phyloP scores from a whole-genome alignment of 352 stramenopile species.

The Globisporangium mamillatum region DNA sequence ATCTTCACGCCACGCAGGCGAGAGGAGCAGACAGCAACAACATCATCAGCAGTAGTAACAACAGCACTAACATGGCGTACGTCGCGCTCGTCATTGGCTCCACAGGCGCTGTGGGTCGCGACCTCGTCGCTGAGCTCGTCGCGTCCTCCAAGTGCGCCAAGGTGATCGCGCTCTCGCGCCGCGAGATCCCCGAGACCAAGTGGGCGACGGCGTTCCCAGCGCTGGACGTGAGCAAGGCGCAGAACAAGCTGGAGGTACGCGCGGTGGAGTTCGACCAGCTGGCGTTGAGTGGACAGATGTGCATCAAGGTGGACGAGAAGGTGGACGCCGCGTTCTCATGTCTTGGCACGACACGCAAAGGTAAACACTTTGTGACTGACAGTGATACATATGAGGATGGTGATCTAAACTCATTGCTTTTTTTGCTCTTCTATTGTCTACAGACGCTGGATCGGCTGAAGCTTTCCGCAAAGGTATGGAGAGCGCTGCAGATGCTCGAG shows the following conservation, averaged over 20 bases:
- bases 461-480: slow-evolving; percentile 63
- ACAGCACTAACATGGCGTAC: slow-evolving; percentile 29
- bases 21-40: no score
- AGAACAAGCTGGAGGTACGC: slow-evolving; percentile 53
- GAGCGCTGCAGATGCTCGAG: neutral
- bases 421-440: neutral
- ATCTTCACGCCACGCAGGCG: no score
- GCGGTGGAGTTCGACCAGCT: slow-evolving; percentile 55
- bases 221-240: slow-evolving; percentile 34
- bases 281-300: slow-evolving; percentile 23
- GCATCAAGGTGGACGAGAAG: slow-evolving; percentile 26
- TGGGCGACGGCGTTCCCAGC: slow-evolving; percentile 44
- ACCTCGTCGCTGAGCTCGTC: slow-evolving; percentile 74
- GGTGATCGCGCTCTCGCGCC: slow-evolving; percentile 56
- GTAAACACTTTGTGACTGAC: slow-evolving; percentile 12
- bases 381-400: neutral
- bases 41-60: no score
- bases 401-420: neutral
- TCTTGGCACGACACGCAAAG: slow-evolving; percentile 68
- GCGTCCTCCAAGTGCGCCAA: slow-evolving; percentile 48
- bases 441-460: slow-evolving; percentile 55
- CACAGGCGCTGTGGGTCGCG: slow-evolving; percentile 68
- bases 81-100: slow-evolving; percentile 67
- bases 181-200: slow-evolving; percentile 43
- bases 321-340: slow-evolving; percentile 71